Percentiles rank a stretch among this genome's conserved stretches.
phyloP scores from a whole-genome alignment of 768 basidiomycete species.

The Leccinum incarnatum region DNA sequence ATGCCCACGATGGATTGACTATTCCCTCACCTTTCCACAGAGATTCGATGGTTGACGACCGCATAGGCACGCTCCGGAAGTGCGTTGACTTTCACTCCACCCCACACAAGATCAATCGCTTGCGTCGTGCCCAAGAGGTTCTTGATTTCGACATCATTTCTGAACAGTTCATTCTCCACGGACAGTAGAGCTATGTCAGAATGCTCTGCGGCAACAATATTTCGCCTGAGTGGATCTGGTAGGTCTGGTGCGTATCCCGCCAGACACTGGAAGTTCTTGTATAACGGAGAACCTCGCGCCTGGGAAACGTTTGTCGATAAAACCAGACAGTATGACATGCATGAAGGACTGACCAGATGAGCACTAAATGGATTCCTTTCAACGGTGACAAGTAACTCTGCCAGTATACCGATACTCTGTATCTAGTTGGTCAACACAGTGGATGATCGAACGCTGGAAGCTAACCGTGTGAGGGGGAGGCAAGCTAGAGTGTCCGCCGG shows the following conservation, averaged over 20 bases:
- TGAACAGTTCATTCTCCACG: slow-evolving; percentile 46
- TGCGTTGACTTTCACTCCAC: slow-evolving; percentile 73
- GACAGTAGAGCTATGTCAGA: slow-evolving; percentile 51
- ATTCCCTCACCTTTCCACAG: slow-evolving; percentile 49
- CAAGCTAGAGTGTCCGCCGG: slow-evolving; percentile 84
- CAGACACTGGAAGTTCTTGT: slow-evolving; percentile 60
- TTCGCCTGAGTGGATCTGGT: slow-evolving; percentile 42
- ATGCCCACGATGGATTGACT: not conserved
- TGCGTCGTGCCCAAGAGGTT: slow-evolving; percentile 68
- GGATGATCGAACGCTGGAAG: not conserved
- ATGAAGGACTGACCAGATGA: slow-evolving; percentile 41
- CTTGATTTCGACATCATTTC: slow-evolving; percentile 40
- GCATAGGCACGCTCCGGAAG: slow-evolving; percentile 73
- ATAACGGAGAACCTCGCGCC: slow-evolving; percentile 58
- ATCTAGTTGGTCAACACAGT: slow-evolving; percentile 8
- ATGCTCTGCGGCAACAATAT: slow-evolving; percentile 44
- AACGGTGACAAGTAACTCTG: slow-evolving; percentile 62
- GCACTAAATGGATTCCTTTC: slow-evolving; percentile 62
- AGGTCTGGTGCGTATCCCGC: slow-evolving; percentile 60
- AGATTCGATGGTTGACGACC: slow-evolving; percentile 70
- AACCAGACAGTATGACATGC: not conserved
- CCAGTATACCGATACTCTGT: slow-evolving; percentile 79
- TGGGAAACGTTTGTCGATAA: slow-evolving; percentile 19
- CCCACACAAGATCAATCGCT: slow-evolving; percentile 69
- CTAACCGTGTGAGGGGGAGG: slow-evolving; percentile 78